phyloP scores from a whole-genome alignment of 345 rosid species.

The Linum usitatissimum region DNA sequence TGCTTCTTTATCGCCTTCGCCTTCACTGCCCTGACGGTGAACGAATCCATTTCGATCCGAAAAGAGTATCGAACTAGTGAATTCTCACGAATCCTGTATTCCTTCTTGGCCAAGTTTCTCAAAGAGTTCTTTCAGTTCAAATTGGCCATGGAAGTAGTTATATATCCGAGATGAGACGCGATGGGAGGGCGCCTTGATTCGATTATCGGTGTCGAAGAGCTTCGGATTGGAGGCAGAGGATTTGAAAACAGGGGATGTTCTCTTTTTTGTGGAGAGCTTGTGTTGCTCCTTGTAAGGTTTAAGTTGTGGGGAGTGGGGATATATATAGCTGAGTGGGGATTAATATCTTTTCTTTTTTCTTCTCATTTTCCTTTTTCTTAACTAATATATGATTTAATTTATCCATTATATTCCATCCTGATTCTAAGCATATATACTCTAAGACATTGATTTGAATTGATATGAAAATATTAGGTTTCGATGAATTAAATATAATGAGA shows the following conservation, averaged over 20 bases:
- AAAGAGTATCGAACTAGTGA: too few relatives aligned
- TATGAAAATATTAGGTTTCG: too few relatives aligned
- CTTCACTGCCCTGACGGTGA: slow-evolving; percentile 42
- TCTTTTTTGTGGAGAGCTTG: not conserved
- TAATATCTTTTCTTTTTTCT: too few relatives aligned
- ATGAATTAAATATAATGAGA: too few relatives aligned
- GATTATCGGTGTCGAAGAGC: too few relatives aligned
- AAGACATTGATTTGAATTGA: too few relatives aligned
- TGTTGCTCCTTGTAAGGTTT: not conserved
- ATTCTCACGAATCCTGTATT: too few relatives aligned
- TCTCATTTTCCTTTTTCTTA: too few relatives aligned
- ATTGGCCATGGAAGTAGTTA: not conserved
- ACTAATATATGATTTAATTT: too few relatives aligned
- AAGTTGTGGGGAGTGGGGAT: not conserved
- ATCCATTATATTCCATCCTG: too few relatives aligned
- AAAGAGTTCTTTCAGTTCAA: not conserved
- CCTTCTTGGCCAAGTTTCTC: too few relatives aligned
- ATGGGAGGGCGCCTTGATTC: not conserved
- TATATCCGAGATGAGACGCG: not conserved
- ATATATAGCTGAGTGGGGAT: not conserved
- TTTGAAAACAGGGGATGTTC: not conserved
- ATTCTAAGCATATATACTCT: too few relatives aligned
- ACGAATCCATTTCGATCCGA: slow-evolving; percentile 38
- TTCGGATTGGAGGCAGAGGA: not conserved
- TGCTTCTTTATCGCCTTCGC: slow-evolving; percentile 41